These are phyloP conservation scores for Cyberlindnera saturnus DNA, from an alignment of 805 yeast species.

Conservation along the genomic window DNA sequence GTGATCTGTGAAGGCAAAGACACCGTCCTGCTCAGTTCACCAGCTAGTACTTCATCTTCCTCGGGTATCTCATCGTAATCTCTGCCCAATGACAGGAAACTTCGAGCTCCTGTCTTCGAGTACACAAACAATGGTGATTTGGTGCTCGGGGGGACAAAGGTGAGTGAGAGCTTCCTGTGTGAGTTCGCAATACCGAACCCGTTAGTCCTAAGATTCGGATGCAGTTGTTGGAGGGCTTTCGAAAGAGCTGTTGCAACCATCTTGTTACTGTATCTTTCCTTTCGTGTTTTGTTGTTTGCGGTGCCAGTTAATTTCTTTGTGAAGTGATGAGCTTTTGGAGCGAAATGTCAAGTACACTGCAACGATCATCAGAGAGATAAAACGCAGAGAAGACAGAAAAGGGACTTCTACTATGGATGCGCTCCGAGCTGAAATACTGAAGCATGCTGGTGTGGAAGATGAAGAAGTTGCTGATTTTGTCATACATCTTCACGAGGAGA, in stretches of 20 bases:
- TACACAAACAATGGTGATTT: constrained; percentile 33
- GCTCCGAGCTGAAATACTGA: constrained; percentile 13
- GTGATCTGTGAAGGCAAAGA: constrained; percentile 35
- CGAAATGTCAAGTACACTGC: no score
- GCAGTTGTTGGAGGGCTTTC: constrained; percentile 7
- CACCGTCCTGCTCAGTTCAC: constrained; percentile 33
- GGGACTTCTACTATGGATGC: constrained; percentile 1
- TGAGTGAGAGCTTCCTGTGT: constrained; percentile 29
- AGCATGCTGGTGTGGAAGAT: constrained; percentile 33
- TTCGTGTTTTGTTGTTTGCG: not conserved
- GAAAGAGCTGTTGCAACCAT: constrained; percentile 1
- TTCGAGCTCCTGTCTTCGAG: constrained; percentile 28
- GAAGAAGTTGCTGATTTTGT: constrained; percentile 41
- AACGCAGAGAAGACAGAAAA: not conserved
- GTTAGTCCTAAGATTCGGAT: constrained; percentile 32
- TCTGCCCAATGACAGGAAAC: constrained; percentile 34
- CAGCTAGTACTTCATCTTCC: constrained; percentile 26
- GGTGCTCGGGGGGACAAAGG: constrained; percentile 34
- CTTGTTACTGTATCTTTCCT: not conserved
- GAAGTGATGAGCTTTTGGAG: not conserved
- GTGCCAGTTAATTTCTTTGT: not conserved
- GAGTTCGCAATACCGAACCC: constrained; percentile 38
- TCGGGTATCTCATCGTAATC: constrained; percentile 27
- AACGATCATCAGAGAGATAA: not conserved
- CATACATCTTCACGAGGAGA: constrained; percentile 30